Percentiles rank a stretch among this genome's conserved stretches.
Conservation (phyloP, 352 stramenopile species). For the Globisporangium solare region DNA sequence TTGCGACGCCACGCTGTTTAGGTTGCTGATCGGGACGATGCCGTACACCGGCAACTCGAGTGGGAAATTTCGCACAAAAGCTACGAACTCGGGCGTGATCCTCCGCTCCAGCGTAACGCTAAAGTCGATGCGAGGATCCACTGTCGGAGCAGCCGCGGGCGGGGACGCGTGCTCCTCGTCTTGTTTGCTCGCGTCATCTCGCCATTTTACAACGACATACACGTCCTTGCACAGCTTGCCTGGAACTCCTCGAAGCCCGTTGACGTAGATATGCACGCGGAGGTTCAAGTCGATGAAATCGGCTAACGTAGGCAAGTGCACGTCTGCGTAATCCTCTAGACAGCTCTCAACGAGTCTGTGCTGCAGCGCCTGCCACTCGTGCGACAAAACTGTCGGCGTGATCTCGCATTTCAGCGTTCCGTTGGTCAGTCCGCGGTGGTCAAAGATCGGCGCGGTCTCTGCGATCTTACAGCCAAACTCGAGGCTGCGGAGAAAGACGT, state of each 20-base stretch:
- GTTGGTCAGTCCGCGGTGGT: constrained; percentile 30
- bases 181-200: not conserved
- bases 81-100: constrained; percentile 49
- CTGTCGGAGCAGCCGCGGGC: constrained; percentile 34
- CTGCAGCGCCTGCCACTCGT: constrained; percentile 71
- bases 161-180: constrained; percentile 41
- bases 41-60: constrained; percentile 58
- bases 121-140: constrained; percentile 63
- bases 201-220: constrained; percentile 57
- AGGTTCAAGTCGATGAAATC: constrained; percentile 53
- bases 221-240: constrained; percentile 71
- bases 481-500: constrained; percentile 60
- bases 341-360: constrained; percentile 58
- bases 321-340: constrained; percentile 27
- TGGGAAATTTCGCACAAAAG: constrained; percentile 35
- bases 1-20: constrained; percentile 65
- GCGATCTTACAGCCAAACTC: constrained; percentile 57
- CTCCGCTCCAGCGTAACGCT: constrained; percentile 42
- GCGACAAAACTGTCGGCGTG: constrained; percentile 52
- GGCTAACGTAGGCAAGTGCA: constrained; percentile 39
- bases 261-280: constrained; percentile 44
- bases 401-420: constrained; percentile 57
- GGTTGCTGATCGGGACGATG: constrained; percentile 71
- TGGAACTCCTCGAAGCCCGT: constrained; percentile 52
- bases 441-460: constrained; percentile 57